Percentiles rank a stretch among this genome's conserved stretches.
Evolutionary conservation across 805 yeast genomes (phyloP).

Genomic region (Yamadazyma takamatsuzukensis): DNA sequence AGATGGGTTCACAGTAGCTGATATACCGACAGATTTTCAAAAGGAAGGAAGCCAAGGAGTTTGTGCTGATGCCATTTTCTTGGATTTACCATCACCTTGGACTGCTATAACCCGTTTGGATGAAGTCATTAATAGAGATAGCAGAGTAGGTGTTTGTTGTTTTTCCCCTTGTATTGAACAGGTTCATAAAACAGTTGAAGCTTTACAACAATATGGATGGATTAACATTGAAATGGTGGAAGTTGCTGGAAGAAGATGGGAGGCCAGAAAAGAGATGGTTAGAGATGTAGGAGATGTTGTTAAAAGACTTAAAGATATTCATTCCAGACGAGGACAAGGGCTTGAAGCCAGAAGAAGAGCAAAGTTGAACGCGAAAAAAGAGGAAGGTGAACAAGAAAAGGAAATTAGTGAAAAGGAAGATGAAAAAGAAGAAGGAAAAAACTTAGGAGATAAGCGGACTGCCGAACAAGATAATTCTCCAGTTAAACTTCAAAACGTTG

Average conservation of each 20-base stretch:
- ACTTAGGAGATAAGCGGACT: conserved; percentile 21
- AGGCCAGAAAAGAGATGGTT: conserved; percentile 85
- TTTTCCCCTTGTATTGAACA: conserved; percentile 98
- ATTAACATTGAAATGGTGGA: conserved; percentile 87
- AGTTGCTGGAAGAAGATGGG: conserved; percentile 80
- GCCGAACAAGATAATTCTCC: conserved; percentile 11
- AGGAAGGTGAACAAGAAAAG: conserved; percentile 12
- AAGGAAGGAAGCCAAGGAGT: conserved; percentile 27
- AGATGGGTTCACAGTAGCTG: conserved; percentile 65
- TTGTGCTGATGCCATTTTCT: conserved; percentile 72
- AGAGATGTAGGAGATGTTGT: conserved; percentile 75
- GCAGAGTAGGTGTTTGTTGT: conserved; percentile 77
- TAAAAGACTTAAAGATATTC: conserved; percentile 74
- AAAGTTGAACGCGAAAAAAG: conserved; percentile 26
- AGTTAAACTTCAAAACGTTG: conserved; percentile 34
- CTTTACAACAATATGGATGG: conserved; percentile 78
- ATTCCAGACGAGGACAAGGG: conserved; percentile 61
- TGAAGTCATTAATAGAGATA: conserved; percentile 50
- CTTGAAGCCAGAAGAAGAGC: conserved; percentile 43
- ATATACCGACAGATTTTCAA: conserved; percentile 24
- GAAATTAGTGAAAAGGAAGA: conserved; percentile 10
- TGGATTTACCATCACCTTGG: conserved; percentile 98
- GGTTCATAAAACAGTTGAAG: conserved; percentile 80
- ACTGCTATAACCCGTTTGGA: conserved; percentile 78
- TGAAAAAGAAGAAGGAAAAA: conserved; percentile 15